phyloP scores from a whole-genome alignment of 768 basidiomycete genomes.

The Gyrodon lividus region DNA sequence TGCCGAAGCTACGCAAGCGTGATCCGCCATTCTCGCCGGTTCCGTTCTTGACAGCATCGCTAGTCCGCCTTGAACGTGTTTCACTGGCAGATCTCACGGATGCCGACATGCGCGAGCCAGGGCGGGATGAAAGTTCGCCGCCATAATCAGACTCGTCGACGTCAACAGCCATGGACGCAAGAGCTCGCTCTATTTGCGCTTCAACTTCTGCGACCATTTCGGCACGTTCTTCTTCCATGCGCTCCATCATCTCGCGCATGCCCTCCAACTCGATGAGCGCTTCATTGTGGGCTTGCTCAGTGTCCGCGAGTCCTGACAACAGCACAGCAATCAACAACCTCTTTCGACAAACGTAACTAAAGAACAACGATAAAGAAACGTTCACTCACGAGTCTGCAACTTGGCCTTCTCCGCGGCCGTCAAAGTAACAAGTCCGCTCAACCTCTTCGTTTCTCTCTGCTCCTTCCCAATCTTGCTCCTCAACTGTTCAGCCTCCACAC shows the following conservation, averaged over 20 bases:
- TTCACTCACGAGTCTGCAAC: constrained; percentile 69
- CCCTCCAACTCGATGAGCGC: constrained; percentile 77
- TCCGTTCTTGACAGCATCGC: constrained; percentile 53
- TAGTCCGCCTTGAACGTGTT: constrained; percentile 56
- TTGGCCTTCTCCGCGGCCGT: constrained; percentile 78
- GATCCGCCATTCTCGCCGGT: constrained; percentile 24
- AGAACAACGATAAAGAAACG: neutral
- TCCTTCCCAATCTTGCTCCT: constrained; percentile 88
- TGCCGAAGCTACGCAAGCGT: constrained; percentile 68
- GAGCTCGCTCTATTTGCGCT: constrained; percentile 84
- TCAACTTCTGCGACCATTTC: constrained; percentile 94
- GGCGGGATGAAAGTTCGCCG: constrained; percentile 54
- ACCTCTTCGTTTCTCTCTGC: constrained; percentile 81
- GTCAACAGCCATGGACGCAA: constrained; percentile 82
- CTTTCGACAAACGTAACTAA: neutral
- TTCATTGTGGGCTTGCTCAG: constrained; percentile 77
- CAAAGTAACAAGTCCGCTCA: constrained; percentile 75
- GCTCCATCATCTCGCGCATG: constrained; percentile 85
- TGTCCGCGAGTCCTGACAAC: constrained; percentile 71
- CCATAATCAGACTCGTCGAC: constrained; percentile 72
- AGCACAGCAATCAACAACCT: constrained; percentile 4
- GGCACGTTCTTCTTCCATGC: constrained; percentile 82
- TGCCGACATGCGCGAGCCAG: constrained; percentile 63
- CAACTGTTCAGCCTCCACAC: constrained; percentile 81
- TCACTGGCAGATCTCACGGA: constrained; percentile 44